Evolutionary conservation across 2,329 filamentous ascomycete species (phyloP).

Genomic region (Cercospora sesami): DNA sequence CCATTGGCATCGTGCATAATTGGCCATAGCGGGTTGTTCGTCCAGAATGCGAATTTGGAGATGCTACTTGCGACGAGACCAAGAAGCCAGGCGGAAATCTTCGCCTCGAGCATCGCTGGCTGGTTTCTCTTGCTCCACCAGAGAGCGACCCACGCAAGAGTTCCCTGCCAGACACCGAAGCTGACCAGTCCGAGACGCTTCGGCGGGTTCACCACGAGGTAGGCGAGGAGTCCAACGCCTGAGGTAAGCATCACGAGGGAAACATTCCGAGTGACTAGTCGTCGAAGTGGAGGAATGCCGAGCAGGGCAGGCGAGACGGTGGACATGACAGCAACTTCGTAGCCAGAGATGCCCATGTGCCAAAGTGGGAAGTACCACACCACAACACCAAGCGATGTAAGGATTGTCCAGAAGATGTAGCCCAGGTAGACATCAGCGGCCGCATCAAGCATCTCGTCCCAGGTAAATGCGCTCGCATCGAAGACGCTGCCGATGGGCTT

Average conservation of each 20-base stretch:
- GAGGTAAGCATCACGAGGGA: slow-evolving; percentile 70
- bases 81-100: slow-evolving; percentile 75
- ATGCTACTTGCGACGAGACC: slow-evolving; percentile 83
- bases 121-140: slow-evolving; percentile 77
- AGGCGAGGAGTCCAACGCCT: slow-evolving; percentile 75
- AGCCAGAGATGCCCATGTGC: slow-evolving; percentile 99
- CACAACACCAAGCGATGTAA: slow-evolving; percentile 83
- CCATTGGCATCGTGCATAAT: slow-evolving; percentile 87
- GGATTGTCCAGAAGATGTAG: slow-evolving; percentile 92
- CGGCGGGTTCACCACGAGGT: slow-evolving; percentile 69
- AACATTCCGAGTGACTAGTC: slow-evolving; percentile 64
- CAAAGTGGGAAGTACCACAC: slow-evolving; percentile 99
- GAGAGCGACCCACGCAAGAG: slow-evolving; percentile 79
- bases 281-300: slow-evolving; percentile 67
- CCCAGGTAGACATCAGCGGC: slow-evolving; percentile 89
- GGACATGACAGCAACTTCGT: slow-evolving; percentile 83
- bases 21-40: slow-evolving; percentile 97
- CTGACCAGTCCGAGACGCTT: slow-evolving; percentile 77
- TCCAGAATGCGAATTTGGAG: slow-evolving; percentile 88
- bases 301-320: slow-evolving; percentile 81
- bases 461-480: slow-evolving; percentile 66
- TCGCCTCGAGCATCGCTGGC: slow-evolving; percentile 73
- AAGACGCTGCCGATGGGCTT: slow-evolving; percentile 71
- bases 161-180: slow-evolving; percentile 77
- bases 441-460: slow-evolving; percentile 73